Evolutionary conservation across 768 basidiomycete species (phyloP), one percentile per base, ranked within the genome.

Genomic region (Gelatoporia subvermispora): DNA sequence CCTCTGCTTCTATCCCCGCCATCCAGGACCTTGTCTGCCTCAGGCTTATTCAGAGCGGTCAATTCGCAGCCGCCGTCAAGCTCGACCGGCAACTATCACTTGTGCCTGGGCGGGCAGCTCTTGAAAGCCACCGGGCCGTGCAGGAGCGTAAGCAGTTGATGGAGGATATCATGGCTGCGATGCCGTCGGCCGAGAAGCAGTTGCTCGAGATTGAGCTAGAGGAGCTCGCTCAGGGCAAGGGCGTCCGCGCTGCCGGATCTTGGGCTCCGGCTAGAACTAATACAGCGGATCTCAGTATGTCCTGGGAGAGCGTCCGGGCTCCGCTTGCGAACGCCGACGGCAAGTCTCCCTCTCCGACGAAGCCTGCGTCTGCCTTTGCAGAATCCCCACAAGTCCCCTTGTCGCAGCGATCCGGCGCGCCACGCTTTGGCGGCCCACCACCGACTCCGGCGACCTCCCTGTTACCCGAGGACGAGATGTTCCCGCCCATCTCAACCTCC

Each of bases 11-110:
- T 2, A 62, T 83, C 21, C 72, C 81, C 4, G 69, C 78, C 13
- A 63, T 92, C 0, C 88, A 88, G 61, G 86, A 92, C 53, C 74
- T 92, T n/a, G 73, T 88, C 23, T 88, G 84, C 51, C 78, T 85
- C 15, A 83, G 90, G 9, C 76, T 91, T 8, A 77, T 92, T 28
- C 84, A 88, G 59, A 75, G 72, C 2, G 89, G 88, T 3, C 76
- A 78, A 49, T 82, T 84, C 56, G 66, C 75, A 0, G 79, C 81
- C n/a, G 90, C 88, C 8, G 78, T 91, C 60, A 84, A 82, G 66
- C 72, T 88, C 37, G 88, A 92, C 62, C 77, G 79, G 43, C 72
- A 77, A 56, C 83, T 88, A 54, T 50, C 65, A 15, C 59, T 52
- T 17, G 45, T 52, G 3, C 70, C n/a, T 58, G 68, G 73, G 22